Base-by-base conservation (phyloP, 441 rosid species). In the Gossypium gossypioides region DNA sequence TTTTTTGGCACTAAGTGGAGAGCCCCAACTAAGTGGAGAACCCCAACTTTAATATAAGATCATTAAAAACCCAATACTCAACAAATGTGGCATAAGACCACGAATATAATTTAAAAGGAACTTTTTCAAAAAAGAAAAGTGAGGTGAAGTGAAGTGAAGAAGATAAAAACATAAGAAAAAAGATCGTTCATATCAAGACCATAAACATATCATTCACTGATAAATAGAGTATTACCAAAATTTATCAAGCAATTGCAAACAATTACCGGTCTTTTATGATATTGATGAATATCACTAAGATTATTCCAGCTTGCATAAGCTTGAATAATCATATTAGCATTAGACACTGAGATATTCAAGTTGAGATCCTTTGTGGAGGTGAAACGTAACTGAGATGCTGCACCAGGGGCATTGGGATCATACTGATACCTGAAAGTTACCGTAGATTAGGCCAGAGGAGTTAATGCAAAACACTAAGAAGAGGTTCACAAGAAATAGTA, bases 301-400 rank as follows among this genome's bases (percentile, higher is more conserved):
- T 84, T 91, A 79, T 83, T 87, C 99, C 98, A 96, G 87, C 99
- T 96, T 56, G 97, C 88, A 81, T 91, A 96, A 64, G 98, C 98
- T 89, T 96, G 97, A 81, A 92, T 84, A 57, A 92, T 83, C 93
- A 94, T 89, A 81, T 96, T 96, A 74, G 84, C 83, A 84, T 87
- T 92, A 60, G 96, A 86, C 73, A 88, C 91, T 44, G 98, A 88
- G 79, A 91, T 77, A 75, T 96, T 96, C 73, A 96, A 77, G 85
- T 92, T 96, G 69, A 96, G 83, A 78, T 92, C 93, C 86, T 84
- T 79, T 1, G 89, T 84, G 46, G 91, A 81, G 74, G 91, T 85
- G 74, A 95, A 76, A 70, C 96, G 96, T 74, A 96, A 75, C 81
- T 96, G 96, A 65, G 96, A 87, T 74, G 89, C 86, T 72, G 99